Percentiles rank a stretch among this genome's conserved stretches.
Conservation (phyloP, 495 filamentous ascomycete genomes). For the Xylaria sp. region DNA sequence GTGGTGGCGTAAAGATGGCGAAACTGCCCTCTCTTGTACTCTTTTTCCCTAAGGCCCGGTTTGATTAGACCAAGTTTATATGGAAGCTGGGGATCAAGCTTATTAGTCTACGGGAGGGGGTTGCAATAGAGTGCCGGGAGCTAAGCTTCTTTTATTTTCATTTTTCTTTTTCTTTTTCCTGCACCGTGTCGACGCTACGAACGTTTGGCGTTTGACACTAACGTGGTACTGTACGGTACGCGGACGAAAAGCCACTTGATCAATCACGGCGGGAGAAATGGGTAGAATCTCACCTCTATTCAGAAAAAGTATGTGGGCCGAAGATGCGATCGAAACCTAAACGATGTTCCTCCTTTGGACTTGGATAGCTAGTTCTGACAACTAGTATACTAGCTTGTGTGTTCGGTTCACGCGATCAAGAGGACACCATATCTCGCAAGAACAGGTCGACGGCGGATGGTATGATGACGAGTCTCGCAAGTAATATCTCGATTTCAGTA, state of each 20-base stretch:
- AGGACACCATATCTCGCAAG: conserved; percentile 23
- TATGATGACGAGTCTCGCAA: conserved; percentile 29
- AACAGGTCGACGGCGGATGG: conserved; percentile 19
- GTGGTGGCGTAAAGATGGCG: conserved; percentile 36
- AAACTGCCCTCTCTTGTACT: conserved; percentile 32
- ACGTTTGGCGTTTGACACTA: conserved; percentile 23
- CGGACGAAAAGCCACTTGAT: conserved; percentile 24
- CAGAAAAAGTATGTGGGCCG: not conserved
- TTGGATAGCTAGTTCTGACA: conserved; percentile 1
- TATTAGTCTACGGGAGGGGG: conserved; percentile 29
- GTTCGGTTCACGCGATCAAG: conserved; percentile 11
- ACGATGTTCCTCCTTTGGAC: conserved; percentile 2
- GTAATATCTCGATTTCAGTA: conserved; percentile 28
- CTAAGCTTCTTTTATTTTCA: conserved; percentile 14
- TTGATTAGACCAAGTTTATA: conserved; percentile 35
- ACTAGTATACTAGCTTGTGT: conserved; percentile 20
- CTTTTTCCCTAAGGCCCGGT: conserved; percentile 27
- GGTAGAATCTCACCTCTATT: conserved; percentile 26
- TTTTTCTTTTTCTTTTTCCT: conserved; percentile 27
- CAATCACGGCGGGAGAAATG: conserved; percentile 16
- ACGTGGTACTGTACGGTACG: conserved; percentile 18
- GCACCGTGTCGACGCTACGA: conserved; percentile 25
- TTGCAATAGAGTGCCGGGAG: conserved; percentile 25
- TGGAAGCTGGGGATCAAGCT: conserved; percentile 13
- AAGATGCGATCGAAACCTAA: conserved; percentile 22